Evolutionary conservation across 306 rosid genomes (phyloP), one percentile per base, ranked within the genome.

Genomic region (Biancaea sappan): DNA sequence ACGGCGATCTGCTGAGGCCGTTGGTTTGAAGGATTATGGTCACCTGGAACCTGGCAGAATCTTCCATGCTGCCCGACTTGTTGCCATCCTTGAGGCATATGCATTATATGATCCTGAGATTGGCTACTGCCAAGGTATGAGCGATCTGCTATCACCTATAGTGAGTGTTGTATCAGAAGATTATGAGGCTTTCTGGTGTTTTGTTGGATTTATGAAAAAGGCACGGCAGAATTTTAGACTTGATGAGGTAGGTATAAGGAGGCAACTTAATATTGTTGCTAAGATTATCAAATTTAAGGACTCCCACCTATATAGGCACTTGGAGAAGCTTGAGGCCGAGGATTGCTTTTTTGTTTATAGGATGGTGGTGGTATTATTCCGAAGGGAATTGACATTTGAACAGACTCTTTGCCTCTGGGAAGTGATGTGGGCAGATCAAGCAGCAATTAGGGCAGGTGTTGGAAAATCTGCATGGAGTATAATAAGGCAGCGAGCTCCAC

Each of bases 391-490:
- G 79, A 86, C 96, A 8, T 95, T 87, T 73, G 99, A 92, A 61
- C 99, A 95, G 81, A 92, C 99, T 11, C 75, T 95, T 10, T 92
- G 99, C 78, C 91, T 95, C 48, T 95, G 99, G 99, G 99, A 95
- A 87, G 99, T 95, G 60, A 87, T 95, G 93, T 95, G 99, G 99
- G 99, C 99, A 1, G 99, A 95, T 81, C 99, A 95, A 85, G 99
- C 99, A 8, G 99, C 99, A 60, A 81, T 92, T 26, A 81, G 99
- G 79, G 93, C 97, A 1, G 99, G 99, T 64, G 82, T 92, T 35
- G 90, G 96, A 56, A 95, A 95, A 82, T 92, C 97, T 38, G 93
- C 97, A 2, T 95, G 98, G 98, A 89, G 97, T 88, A 86, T 96
- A 84, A 95, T 92, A 50, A 85, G 97, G 86, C 97, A 86, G 73